Percentiles rank a stretch among this genome's conserved stretches.
These are phyloP conservation scores for Cochlearia excelsa DNA, from an alignment of 345 rosid species.

Conservation along the genomic window DNA sequence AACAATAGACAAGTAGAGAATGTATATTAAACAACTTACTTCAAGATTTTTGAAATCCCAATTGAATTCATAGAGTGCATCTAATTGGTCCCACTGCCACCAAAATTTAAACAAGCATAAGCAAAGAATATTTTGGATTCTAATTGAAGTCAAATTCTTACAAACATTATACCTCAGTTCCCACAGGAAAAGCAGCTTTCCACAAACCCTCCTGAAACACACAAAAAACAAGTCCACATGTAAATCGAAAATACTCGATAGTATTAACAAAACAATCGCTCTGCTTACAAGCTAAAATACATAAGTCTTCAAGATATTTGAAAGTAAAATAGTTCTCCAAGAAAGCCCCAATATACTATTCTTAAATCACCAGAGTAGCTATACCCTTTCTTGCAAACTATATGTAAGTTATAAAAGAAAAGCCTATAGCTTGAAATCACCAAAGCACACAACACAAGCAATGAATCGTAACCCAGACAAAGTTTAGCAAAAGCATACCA, in stretches of 20 bases:
- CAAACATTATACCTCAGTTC: conserved; percentile 67
- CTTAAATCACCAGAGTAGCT: no score
- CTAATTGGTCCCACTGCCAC: conserved; percentile 92
- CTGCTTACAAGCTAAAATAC: no score
- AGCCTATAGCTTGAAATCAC: not conserved
- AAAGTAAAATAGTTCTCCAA: no score
- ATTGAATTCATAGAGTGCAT: conserved; percentile 58
- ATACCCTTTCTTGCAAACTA: no score
- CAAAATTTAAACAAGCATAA: conserved; percentile 10
- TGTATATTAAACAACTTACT: conserved; percentile 48
- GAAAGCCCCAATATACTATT: no score
- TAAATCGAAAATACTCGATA: no score
- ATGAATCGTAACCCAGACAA: not conserved
- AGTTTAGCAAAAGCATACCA: no score
- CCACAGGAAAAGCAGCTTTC: conserved; percentile 76
- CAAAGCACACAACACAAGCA: not conserved
- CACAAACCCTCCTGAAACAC: conserved; percentile 74
- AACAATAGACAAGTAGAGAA: conserved; percentile 11
- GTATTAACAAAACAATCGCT: no score
- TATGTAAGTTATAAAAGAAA: no score
- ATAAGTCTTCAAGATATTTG: no score
- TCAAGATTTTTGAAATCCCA: conserved; percentile 89
- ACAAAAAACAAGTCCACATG: conserved; percentile 5
- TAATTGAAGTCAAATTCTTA: conserved; percentile 2
- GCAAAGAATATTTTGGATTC: conserved; percentile 6